Evolutionary conservation across 2,329 filamentous ascomycete species (phyloP).

Genomic region (Cladosporium sp.): DNA sequence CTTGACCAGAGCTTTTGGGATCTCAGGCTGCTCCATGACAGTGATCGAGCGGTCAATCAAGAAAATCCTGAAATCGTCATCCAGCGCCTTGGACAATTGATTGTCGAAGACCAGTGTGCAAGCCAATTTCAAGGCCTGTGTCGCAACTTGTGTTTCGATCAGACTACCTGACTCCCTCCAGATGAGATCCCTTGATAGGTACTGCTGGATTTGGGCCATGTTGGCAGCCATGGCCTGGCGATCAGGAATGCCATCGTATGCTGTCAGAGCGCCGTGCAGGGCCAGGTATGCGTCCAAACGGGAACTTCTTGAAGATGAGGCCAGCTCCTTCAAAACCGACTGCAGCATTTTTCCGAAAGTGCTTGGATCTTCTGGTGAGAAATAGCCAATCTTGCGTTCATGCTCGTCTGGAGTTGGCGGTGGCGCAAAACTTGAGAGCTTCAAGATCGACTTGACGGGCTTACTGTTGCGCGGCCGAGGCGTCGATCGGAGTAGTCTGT

Average conservation of each 20-base stretch:
- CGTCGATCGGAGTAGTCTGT: conserved; percentile 30
- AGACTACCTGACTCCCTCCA: conserved; percentile 45
- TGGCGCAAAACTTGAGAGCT: conserved; percentile 49
- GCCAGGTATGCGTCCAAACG: conserved; percentile 82
- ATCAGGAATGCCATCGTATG: conserved; percentile 77
- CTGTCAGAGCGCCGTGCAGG: conserved; percentile 67
- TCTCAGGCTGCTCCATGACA: conserved; percentile 59
- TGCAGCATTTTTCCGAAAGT: conserved; percentile 76
- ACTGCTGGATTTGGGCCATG: conserved; percentile 70
- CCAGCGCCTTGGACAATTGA: conserved; percentile 62
- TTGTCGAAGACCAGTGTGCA: conserved; percentile 69
- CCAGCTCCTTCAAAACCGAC: conserved; percentile 74
- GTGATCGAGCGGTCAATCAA: conserved; percentile 75
- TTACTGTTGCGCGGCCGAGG: conserved; percentile 47
- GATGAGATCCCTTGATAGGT: conserved; percentile 74
- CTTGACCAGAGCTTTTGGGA: conserved; percentile 71
- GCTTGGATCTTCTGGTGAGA: conserved; percentile 44
- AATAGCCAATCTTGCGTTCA: conserved; percentile 35
- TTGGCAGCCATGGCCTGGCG: conserved; percentile 66
- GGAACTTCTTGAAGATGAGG: conserved; percentile 62
- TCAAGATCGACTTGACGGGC: conserved; percentile 73
- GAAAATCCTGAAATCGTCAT: conserved; percentile 72
- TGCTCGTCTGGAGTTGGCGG: conserved; percentile 32
- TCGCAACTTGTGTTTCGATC: conserved; percentile 63
- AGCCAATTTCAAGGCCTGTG: conserved; percentile 71